A percentile compares a stretch with the other conserved stretches of the same genome.
Evolutionary conservation across 2,329 filamentous ascomycete genomes (phyloP).

Genomic region (Dactylonectria estremocensis): DNA sequence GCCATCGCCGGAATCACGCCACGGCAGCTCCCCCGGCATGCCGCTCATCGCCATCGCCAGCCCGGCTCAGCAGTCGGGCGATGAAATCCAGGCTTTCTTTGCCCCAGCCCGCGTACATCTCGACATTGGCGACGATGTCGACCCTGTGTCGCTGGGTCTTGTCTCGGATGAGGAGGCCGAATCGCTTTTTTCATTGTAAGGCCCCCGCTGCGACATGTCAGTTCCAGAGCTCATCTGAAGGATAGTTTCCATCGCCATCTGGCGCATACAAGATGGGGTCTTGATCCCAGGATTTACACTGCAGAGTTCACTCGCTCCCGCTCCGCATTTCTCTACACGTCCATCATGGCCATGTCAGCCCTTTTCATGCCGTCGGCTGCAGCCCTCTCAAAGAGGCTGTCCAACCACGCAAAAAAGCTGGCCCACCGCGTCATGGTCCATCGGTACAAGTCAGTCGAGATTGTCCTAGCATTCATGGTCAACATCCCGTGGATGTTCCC

Average conservation of each 20-base stretch:
- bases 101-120: conserved; percentile 74
- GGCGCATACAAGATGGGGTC: conserved; percentile 81
- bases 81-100: conserved; percentile 76
- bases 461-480: conserved; percentile 82
- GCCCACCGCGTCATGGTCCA: conserved; percentile 74
- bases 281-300: conserved; percentile 78
- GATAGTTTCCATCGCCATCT: conserved; percentile 78
- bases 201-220: conserved; percentile 12
- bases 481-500: conserved; percentile 84
- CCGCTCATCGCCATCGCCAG: conserved; percentile 38
- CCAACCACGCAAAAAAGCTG: conserved; percentile 74
- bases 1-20: conserved; percentile 60
- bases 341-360: conserved; percentile 77
- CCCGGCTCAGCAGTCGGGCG: conserved; percentile 48
- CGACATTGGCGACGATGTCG: conserved; percentile 75
- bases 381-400: conserved; percentile 76
- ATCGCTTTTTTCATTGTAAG: conserved; percentile 76
- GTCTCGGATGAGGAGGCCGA: conserved; percentile 76
- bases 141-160: conserved; percentile 80
- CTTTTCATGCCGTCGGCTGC: conserved; percentile 76
- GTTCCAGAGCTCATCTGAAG: conserved; percentile 6
- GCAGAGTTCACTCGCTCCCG: conserved; percentile 75
- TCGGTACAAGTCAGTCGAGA: conserved; percentile 79
- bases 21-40: conserved; percentile 47
- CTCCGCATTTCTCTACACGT: conserved; percentile 81